Percentiles rank a stretch among this genome's conserved stretches.
Conservation (phyloP, 2,329 filamentous ascomycete genomes). For the Teratosphaeria epicoccoides region DNA sequence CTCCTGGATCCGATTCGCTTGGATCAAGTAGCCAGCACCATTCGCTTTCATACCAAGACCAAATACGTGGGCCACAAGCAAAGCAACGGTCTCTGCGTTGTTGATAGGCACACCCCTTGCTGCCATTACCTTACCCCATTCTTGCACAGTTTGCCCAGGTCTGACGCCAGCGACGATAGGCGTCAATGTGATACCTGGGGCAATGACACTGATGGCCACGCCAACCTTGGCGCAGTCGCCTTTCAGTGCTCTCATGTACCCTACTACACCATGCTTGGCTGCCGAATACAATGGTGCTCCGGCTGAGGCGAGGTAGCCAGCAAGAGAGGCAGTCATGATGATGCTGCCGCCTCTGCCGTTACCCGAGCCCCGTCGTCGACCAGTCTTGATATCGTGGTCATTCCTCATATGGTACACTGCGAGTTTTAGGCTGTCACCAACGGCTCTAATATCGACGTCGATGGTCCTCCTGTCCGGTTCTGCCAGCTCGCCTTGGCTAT, state of each 20-base stretch:
- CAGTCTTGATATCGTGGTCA: conserved; percentile 5
- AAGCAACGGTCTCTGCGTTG: conserved; percentile 33
- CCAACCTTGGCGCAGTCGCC: conserved; percentile 36
- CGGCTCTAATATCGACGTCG: conserved; percentile 38
- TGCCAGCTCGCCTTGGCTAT: conserved; percentile 31
- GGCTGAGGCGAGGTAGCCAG: conserved; percentile 39
- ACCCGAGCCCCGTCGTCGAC: conserved; percentile 15
- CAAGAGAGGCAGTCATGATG: conserved; percentile 39
- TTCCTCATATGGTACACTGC: conserved; percentile 38
- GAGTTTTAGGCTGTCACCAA: conserved; percentile 37
- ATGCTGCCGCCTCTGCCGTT: conserved; percentile 34
- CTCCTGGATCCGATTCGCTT: conserved; percentile 30
- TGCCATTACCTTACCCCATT: conserved; percentile 36
- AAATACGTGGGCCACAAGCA: conserved; percentile 37
- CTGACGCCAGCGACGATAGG: conserved; percentile 31
- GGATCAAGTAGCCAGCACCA: conserved; percentile 37
- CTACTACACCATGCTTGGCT: conserved; percentile 42
- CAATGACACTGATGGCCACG: conserved; percentile 38
- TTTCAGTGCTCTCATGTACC: conserved; percentile 41
- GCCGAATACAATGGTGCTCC: conserved; percentile 40
- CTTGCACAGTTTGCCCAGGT: conserved; percentile 25
- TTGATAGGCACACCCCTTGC: conserved; percentile 38
- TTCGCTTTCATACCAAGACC: conserved; percentile 34
- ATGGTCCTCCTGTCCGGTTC: conserved; percentile 37
- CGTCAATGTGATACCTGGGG: conserved; percentile 40